A percentile compares a stretch with the other conserved stretches of the same genome.
phyloP scores from a whole-genome alignment of 2,329 filamentous ascomycete genomes.

The Nigrospora oryzae region DNA sequence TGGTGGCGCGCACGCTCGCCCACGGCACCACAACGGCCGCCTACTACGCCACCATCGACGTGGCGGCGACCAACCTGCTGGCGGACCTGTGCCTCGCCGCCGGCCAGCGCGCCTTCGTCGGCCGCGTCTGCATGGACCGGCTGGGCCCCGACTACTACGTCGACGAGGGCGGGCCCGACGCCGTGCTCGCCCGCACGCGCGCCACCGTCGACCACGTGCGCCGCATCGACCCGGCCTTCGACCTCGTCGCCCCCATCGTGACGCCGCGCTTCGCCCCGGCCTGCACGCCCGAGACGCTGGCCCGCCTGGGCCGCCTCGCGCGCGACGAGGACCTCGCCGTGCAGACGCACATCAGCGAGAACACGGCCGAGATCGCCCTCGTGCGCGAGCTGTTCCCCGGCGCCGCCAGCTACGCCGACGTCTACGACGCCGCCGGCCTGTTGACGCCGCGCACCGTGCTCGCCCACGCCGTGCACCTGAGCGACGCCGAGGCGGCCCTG shows the following conservation, averaged over 20 bases:
- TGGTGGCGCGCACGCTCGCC: slow-evolving; percentile 71
- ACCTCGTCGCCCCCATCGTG: slow-evolving; percentile 68
- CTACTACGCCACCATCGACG: slow-evolving; percentile 91
- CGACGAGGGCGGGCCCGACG: slow-evolving; percentile 53
- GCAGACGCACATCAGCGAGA: slow-evolving; percentile 90
- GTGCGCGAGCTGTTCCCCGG: slow-evolving; percentile 64
- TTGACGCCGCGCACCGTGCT: slow-evolving; percentile 69
- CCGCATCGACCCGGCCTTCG: slow-evolving; percentile 54
- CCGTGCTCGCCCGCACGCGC: slow-evolving; percentile 46
- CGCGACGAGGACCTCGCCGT: slow-evolving; percentile 55
- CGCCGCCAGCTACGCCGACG: slow-evolving; percentile 56
- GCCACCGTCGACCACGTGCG: slow-evolving; percentile 57
- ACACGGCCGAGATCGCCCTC: slow-evolving; percentile 62
- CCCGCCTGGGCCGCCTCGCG: slow-evolving; percentile 56
- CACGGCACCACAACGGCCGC: slow-evolving; percentile 89
- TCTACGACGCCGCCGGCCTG: slow-evolving; percentile 69
- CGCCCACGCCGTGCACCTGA: slow-evolving; percentile 76
- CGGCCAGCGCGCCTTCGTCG: slow-evolving; percentile 86
- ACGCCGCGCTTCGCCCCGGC: slow-evolving; percentile 64
- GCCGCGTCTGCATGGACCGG: slow-evolving; percentile 90
- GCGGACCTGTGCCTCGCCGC: slow-evolving; percentile 70
- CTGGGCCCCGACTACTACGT: slow-evolving; percentile 71
- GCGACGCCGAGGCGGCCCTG: slow-evolving; percentile 54
- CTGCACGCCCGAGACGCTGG: slow-evolving; percentile 53
- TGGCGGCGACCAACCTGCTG: slow-evolving; percentile 82